A percentile compares a stretch with the other conserved stretches of the same genome.
Conservation (phyloP, 768 basidiomycete genomes). For the Flagelloscypha sp. region DNA sequence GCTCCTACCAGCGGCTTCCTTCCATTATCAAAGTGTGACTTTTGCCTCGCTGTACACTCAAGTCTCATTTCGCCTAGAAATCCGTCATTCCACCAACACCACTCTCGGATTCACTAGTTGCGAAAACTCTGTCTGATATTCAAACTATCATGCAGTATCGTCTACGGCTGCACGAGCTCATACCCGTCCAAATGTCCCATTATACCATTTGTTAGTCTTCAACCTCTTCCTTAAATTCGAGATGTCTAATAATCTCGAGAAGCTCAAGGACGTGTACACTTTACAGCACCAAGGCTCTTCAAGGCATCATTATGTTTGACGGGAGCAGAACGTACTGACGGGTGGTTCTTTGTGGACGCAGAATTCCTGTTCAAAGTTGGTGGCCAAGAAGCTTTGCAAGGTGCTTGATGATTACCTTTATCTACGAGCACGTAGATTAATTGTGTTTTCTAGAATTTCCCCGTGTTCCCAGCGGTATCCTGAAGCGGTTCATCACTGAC, state of each 20-base stretch:
- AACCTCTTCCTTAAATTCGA: conserved; percentile 1
- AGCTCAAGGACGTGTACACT: conserved; percentile 73
- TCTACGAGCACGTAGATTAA: conserved; percentile 25
- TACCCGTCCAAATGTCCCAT: conserved; percentile 75
- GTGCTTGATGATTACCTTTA: too few relatives aligned
- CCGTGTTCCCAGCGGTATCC: conserved; percentile 49
- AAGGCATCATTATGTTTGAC: conserved; percentile 66
- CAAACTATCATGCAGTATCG: conserved; percentile 76
- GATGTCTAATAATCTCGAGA: conserved; percentile 13
- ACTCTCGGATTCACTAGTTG: conserved; percentile 58
- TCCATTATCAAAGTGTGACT: conserved; percentile 61
- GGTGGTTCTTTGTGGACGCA: conserved; percentile 81
- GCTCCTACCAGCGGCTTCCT: conserved; percentile 80
- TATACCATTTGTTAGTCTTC: conserved; percentile 37
- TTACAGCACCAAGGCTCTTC: conserved; percentile 65
- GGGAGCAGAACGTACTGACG: conserved; percentile 59
- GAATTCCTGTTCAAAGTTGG: conserved; percentile 68
- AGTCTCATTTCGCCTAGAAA: conserved; percentile 42
- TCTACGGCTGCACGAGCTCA: conserved; percentile 66
- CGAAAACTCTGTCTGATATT: conserved; percentile 58
- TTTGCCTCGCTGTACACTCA: conserved; percentile 8
- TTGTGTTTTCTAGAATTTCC: conserved; percentile 53
- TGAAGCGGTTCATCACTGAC: conserved; percentile 61
- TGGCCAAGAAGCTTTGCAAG: conserved; percentile 70
- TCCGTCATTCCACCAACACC: conserved; percentile 55